Base-by-base conservation (phyloP, 495 filamentous ascomycete genomes). In the Talaromyces borbonicus region DNA sequence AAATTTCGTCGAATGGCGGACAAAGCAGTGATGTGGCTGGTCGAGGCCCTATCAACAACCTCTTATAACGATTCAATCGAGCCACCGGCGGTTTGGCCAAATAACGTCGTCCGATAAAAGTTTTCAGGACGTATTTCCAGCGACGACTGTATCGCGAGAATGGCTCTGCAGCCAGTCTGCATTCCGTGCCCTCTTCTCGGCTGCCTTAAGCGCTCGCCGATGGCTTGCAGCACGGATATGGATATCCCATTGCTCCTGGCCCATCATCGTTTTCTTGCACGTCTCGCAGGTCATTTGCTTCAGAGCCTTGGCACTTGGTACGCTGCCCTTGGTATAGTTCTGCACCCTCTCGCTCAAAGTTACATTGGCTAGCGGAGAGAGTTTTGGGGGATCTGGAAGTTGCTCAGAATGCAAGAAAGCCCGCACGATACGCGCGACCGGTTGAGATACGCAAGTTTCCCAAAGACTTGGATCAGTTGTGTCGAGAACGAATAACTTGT, bases 1-100 rank as follows among this genome's bases (percentile, higher is more conserved):
- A 23, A 76, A 83, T 11, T 95, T 94, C 55, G 71, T 81, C 48
- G 68, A 78, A 43, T 93, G 87, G 84, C 68, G 87, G 42, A 77
- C 52, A 16, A 43, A 32, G 35, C 23, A 40, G 12, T 25, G 29
- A 47, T 47, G 15, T 29, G 35, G 35, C 8, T 38, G 35, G n/a
- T n/a, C n/a, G n/a, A n/a, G n/a, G n/a, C n/a, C 16, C 15, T 20
- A 22, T 38, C 8, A 22, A 38, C 16, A 38, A 15, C 35, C 35
- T 38, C 35, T n/a, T n/a, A n/a, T n/a, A n/a, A n/a, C n/a, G n/a
- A n/a, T n/a, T n/a, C n/a, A n/a, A n/a, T n/a, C n/a, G n/a, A n/a
- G n/a, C n/a, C n/a, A n/a, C n/a, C n/a, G n/a, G n/a, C n/a, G n/a
- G n/a, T n/a, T n/a, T n/a, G n/a, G n/a, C n/a, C n/a, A n/a, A n/a